Conservation (phyloP, 2,329 filamentous ascomycete genomes). For the Chalaropsis thielavioides region DNA sequence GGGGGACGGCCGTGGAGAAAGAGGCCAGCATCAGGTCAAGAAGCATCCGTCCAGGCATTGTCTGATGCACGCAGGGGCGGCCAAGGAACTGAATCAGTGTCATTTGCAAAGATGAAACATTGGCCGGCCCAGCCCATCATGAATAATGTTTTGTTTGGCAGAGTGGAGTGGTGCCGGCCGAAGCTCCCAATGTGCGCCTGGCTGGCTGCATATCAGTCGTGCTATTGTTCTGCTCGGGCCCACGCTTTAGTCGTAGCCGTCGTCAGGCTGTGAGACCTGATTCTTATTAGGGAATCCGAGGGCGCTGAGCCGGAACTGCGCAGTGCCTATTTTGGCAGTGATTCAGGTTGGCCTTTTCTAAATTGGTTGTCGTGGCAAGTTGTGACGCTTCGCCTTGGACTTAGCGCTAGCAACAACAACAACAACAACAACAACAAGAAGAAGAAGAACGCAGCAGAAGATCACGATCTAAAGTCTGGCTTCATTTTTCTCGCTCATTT, state of each 20-base stretch:
- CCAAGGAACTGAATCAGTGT: not conserved
- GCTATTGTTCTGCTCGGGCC: not conserved
- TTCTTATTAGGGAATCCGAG: not conserved
- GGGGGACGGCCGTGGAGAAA: not conserved
- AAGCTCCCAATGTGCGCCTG: not conserved
- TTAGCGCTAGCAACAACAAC: not conserved
- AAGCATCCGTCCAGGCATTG: not conserved
- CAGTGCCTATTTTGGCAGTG: not conserved
- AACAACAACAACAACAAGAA: not conserved
- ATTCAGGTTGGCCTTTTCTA: not conserved
- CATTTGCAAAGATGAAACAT: not conserved
- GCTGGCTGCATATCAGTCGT: not conserved
- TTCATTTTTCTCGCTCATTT: not conserved
- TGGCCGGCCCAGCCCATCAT: not conserved
- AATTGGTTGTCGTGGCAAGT: slow-evolving; percentile 1
- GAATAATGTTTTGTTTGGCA: not conserved
- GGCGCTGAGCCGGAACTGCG: not conserved
- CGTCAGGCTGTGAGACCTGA: not conserved
- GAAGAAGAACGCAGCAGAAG: not conserved
- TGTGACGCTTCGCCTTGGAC: not conserved
- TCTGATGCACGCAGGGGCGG: not conserved
- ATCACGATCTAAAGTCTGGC: not conserved
- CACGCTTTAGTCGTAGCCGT: not conserved
- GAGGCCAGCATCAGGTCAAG: not conserved
- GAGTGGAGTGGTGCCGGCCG: too few relatives aligned